Evolutionary conservation across 1,284 basidiomycete species (phyloP).

Genomic region (Leccinum cinnamomeum): DNA sequence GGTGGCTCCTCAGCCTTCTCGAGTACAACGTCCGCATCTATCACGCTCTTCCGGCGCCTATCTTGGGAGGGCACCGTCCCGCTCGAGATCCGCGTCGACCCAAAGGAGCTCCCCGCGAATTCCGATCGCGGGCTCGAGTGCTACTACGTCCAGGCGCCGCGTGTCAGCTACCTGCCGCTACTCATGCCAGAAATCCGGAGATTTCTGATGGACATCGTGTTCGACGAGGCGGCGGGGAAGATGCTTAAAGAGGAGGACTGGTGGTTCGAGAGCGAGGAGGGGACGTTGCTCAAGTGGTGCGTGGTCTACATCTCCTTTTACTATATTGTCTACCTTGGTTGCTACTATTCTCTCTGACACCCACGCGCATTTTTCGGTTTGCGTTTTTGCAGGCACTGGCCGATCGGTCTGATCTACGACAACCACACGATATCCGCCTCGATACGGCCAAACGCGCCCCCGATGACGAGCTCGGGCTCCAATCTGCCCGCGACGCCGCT

Average conservation of each 20-base stretch:
- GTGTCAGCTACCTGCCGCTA: slow-evolving; percentile 90
- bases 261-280: slow-evolving; percentile 91
- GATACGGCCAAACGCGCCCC: slow-evolving; percentile 46
- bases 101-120: slow-evolving; percentile 82
- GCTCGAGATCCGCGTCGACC: slow-evolving; percentile 79
- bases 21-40: slow-evolving; percentile 48
- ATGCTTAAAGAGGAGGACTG: slow-evolving; percentile 81
- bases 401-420: slow-evolving; percentile 90
- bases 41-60: slow-evolving; percentile 75
- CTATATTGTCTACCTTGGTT: neutral
- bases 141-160: slow-evolving; percentile 83
- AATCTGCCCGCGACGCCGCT: slow-evolving; percentile 53
- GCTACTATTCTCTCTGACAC: neutral
- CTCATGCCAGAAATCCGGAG: slow-evolving; percentile 82
- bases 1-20: slow-evolving; percentile 47
- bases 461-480: slow-evolving; percentile 35
- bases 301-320: slow-evolving; percentile 28
- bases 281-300: slow-evolving; percentile 78
- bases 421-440: slow-evolving; percentile 67
- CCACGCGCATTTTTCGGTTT: neutral
- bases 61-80: slow-evolving; percentile 87
- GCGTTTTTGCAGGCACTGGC: slow-evolving; percentile 83
- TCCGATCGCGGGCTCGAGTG: slow-evolving; percentile 84
- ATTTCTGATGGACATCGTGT: slow-evolving; percentile 86
- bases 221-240: slow-evolving; percentile 77